Evolutionary conservation across 164 flowering plant species (phyloP).

Genomic region (Vitis labrusca): DNA sequence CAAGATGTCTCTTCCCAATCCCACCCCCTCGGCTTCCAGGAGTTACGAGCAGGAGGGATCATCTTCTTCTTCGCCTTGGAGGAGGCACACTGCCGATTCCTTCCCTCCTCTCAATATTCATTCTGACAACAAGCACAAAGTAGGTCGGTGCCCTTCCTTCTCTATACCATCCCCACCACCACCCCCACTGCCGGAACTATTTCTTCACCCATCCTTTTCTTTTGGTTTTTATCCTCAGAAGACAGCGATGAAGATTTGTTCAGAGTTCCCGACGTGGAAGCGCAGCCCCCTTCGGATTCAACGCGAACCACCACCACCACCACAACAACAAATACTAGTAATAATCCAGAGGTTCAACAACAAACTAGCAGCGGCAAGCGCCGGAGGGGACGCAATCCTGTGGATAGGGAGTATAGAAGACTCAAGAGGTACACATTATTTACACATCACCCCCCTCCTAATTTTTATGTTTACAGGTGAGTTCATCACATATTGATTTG

Average conservation of each 20-base stretch:
- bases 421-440: constrained; percentile 46
- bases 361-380: constrained; percentile 31
- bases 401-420: constrained; percentile 56
- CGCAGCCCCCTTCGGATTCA: constrained; percentile 9
- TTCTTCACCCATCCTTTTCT: neutral
- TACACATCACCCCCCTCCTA: no score
- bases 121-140: constrained; percentile 7
- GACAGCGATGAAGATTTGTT: constrained; percentile 66
- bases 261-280: constrained; percentile 64
- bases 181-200: neutral
- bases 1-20: no score
- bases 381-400: constrained; percentile 54
- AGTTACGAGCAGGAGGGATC: neutral
- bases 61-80: constrained; percentile 8
- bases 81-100: neutral
- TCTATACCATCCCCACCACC: neutral
- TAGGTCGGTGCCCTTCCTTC: constrained; percentile 7
- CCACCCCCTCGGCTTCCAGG: no score
- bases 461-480: no score
- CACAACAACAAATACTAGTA: neutral
- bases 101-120: neutral
- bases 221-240: constrained; percentile 21
- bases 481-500: no score
- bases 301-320: neutral
- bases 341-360: constrained; percentile 8